Base-by-base conservation (phyloP, 768 basidiomycete species). In the Tulasnella sp. region DNA sequence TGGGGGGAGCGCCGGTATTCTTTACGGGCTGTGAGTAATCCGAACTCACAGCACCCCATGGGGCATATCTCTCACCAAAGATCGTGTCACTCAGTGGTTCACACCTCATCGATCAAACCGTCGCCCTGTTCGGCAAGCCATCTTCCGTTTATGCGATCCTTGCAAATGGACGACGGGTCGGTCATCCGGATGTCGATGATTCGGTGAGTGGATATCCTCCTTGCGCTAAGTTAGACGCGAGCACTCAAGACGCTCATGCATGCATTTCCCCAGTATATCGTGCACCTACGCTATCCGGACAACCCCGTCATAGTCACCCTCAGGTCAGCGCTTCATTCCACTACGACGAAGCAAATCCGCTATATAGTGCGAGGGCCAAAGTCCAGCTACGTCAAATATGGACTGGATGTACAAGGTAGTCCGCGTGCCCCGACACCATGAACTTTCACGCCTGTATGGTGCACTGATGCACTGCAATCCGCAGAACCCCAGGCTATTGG, bases 391-490 rank as follows among this genome's bases (percentile, higher is more conserved):
- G 2, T 54, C 25, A 60, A 60, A 22, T 60, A 54, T 43, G 60
- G 60, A n/a, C 43, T 60, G 10, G 60, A 60, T 44, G 21, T 45
- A 11, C 60, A 60, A 48, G 60, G 60, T 60, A n/a, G n/a, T n/a
- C n/a, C n/a, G n/a, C n/a, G n/a, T n/a, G n/a, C n/a, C n/a, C n/a
- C n/a, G n/a, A n/a, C n/a, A n/a, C n/a, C n/a, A n/a, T n/a, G n/a
- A n/a, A n/a, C n/a, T n/a, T n/a, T 15, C 34, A 38, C 7, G 34
- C 34, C 15, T 38, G 34, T 38, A 5, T 38, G 34, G 34, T n/a
- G n/a, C 5, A 38, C 34, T 38, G 34, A 38, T 38, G 15, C n/a
- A n/a, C n/a, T n/a, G n/a, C n/a, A n/a, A n/a, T n/a, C n/a, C n/a
- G n/a, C 15, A 38, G 34, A 38, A 15, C 34, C 34, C 15, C 34